These are phyloP conservation scores for Peronospora farinosa DNA, from an alignment of 352 stramenopile species.

Conservation along the genomic window DNA sequence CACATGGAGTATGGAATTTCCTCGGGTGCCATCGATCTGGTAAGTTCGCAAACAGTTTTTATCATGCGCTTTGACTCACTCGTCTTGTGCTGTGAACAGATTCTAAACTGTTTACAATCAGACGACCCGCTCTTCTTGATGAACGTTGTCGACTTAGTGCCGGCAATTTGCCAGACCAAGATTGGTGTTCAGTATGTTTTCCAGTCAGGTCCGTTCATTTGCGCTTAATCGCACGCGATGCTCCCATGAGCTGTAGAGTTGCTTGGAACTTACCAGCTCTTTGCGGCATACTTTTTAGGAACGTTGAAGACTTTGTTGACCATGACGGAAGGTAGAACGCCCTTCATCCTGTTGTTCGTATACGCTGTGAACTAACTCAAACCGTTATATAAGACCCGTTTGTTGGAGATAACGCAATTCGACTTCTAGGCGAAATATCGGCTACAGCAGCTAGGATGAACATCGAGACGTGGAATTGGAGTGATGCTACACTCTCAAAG, in stretches of 20 bases:
- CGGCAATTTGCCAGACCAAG: slow-evolving; percentile 58
- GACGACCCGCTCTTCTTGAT: slow-evolving; percentile 78
- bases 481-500: slow-evolving; percentile 62
- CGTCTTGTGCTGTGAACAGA: slow-evolving; percentile 27
- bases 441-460: slow-evolving; percentile 55
- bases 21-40: slow-evolving; percentile 36
- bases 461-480: slow-evolving; percentile 74
- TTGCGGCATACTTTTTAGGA: slow-evolving; percentile 25
- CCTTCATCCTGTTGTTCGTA: background rate
- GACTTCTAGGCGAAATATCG: slow-evolving; percentile 74
- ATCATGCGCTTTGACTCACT: slow-evolving; percentile 6
- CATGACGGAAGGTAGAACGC: slow-evolving; percentile 53
- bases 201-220: slow-evolving; percentile 51
- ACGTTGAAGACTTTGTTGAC: slow-evolving; percentile 53
- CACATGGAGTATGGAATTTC: slow-evolving; percentile 60
- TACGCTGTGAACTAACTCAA: slow-evolving; percentile 5
- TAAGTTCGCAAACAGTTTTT: slow-evolving; percentile 13
- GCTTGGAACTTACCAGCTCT: slow-evolving; percentile 6
- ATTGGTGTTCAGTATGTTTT: slow-evolving; percentile 68
- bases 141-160: slow-evolving; percentile 78
- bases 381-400: slow-evolving; percentile 52
- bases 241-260: background rate
- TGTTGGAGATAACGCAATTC: slow-evolving; percentile 64
- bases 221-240: background rate
- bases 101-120: slow-evolving; percentile 67